These are phyloP conservation scores for Picea glauca DNA, from an alignment of 75 land plant genomes.

Conservation along the genomic window DNA sequence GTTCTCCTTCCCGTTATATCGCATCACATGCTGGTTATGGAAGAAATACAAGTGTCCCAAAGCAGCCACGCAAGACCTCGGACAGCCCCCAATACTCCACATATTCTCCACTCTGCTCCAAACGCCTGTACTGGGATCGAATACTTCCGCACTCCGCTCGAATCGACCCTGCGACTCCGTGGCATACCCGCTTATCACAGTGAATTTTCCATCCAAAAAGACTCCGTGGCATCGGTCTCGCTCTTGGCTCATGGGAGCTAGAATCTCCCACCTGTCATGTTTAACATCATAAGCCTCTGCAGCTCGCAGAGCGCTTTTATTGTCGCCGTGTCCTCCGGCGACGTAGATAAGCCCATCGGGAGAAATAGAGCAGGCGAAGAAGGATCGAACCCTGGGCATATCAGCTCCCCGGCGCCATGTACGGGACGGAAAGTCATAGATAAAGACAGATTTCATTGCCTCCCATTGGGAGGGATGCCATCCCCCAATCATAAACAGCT, in stretches of 20 bases:
- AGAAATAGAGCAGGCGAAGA: slow-evolving; percentile 46
- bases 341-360: slow-evolving; percentile 20
- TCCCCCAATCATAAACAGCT: slow-evolving; percentile 62
- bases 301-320: slow-evolving; percentile 61
- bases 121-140: slow-evolving; percentile 15
- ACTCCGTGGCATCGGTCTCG: slow-evolving; percentile 67
- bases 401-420: slow-evolving; percentile 41
- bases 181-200: slow-evolving; percentile 65
- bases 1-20: not conserved
- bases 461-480: slow-evolving; percentile 49
- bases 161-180: slow-evolving; percentile 62
- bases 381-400: slow-evolving; percentile 45
- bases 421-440: slow-evolving; percentile 33
- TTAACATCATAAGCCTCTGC: slow-evolving; percentile 42
- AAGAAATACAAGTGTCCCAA: slow-evolving; percentile 10
- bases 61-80: not conserved
- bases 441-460: slow-evolving; percentile 21
- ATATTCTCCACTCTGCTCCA: slow-evolving; percentile 48
- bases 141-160: slow-evolving; percentile 35
- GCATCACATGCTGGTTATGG: slow-evolving; percentile 10
- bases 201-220: slow-evolving; percentile 29
- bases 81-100: slow-evolving; percentile 20
- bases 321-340: slow-evolving; percentile 75
- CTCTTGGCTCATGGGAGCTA: slow-evolving; percentile 50
- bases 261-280: slow-evolving; percentile 40